Base-by-base conservation (phyloP, 2,329 filamentous ascomycete genomes). In the Beauveria varroae region DNA sequence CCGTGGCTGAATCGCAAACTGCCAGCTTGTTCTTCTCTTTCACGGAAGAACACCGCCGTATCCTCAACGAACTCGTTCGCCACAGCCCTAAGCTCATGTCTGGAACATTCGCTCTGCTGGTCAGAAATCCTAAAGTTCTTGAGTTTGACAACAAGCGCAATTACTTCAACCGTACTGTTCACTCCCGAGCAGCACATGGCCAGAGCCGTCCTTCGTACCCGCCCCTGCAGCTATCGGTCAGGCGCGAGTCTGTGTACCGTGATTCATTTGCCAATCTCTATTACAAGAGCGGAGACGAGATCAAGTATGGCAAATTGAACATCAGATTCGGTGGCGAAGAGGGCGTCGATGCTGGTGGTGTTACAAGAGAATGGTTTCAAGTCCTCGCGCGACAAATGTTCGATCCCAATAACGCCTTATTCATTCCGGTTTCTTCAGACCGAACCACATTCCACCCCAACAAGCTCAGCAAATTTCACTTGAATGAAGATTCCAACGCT, bases 91-190 rank as follows among this genome's bases (percentile, higher is more conserved):
- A 96, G 74, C 85, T 99, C 65, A 99, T 99, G 96, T 97, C 93
- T 63, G 95, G 95, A 58, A 97, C 93, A 3, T 97, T 99, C 76
- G 93, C 93, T 12, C 82, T 99, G 18, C 78, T 99, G 53, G 95
- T 98, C 65, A 97, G 96, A 80, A 99, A 99, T 71, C 96, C 95
- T 28, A 99, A 98, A 81, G 96, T 99, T 3, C 81, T 99, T 14
- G 95, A 99, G 71, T 99, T 99, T 70, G 95, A 99, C 78, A 99
- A 99, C 79, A 99, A 99, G 80, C 92, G 95, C 69, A 98, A 96
- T 76, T 99, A 96, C 81, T 99, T 99, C 81, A 97, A 87, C 72
- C 89, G 95, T 64, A 93, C 91, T 69, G 87, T 99, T 12, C 95
- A 99, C 74, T 76, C 79, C 46, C 79, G 81, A 63, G 85, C 84